Evolutionary conservation across 2,329 filamentous ascomycete genomes (phyloP), one percentile per base, ranked within the genome.

Genomic region (Fusarium luffae): DNA sequence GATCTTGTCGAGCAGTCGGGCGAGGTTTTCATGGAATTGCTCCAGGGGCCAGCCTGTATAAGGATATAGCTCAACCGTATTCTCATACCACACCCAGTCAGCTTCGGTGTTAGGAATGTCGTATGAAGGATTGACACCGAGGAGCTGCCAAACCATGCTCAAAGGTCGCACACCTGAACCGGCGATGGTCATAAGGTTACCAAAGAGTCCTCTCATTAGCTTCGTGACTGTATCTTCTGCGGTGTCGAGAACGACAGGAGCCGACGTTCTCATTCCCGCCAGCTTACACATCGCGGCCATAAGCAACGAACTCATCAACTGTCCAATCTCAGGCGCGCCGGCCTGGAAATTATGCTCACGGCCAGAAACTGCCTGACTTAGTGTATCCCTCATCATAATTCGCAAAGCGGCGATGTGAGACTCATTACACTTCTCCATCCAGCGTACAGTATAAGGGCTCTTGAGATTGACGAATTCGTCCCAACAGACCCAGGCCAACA

Each of bases 351-450:
- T 34, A 2, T 49, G 49, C n/a, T 61, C 47, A 2, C 61, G n/a
- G 18, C 34, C 1, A 25, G 66, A 1, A 32, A 54, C 41, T 0
- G 63, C 63, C 1, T 42, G 61, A 4, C 61, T 66, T 0, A 66
- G 34, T 1, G 63, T 66, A 4, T 66, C 61, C 4, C 63, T 12
- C 63, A 66, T 66, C 18, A 66, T 66, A 18, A 66, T 66, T 28
- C 63, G 2, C 0, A 66, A 5, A 0, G 63, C 54, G 0, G 63
- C 63, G 0, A 66, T 66, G 13, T 66, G 63, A 0, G 54, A 7
- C 7, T 66, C 63, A 4, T 66, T 66, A 5, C 63, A 66, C 61
- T 66, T 66, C 19, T 66, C 63, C 61, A 66, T 66, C 61, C 63
- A 66, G 5, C 63, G 61, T 0, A 66, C 18, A 2, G n/a, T 5